phyloP scores from a whole-genome alignment of 768 basidiomycete species.

The Leccinum olivaceopallidum region DNA sequence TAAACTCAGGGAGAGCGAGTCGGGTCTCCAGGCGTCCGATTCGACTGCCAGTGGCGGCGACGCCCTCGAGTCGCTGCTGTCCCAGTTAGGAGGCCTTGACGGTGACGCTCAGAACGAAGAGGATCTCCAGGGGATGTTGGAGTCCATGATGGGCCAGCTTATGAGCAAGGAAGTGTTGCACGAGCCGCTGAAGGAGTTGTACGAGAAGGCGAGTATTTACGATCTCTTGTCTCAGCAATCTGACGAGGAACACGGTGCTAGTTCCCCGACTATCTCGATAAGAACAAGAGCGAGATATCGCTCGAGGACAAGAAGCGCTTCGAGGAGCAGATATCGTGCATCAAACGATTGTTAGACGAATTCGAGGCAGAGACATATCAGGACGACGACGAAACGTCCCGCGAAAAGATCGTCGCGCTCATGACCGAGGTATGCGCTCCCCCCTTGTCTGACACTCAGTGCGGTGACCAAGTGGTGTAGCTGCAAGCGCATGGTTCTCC shows the following conservation, averaged over 20 bases:
- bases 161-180: conserved; percentile 54
- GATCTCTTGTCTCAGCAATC: neutral
- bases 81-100: conserved; percentile 36
- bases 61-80: conserved; percentile 53
- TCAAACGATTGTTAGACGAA: conserved; percentile 56
- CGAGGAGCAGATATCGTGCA: conserved; percentile 56
- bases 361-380: conserved; percentile 65
- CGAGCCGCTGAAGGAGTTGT: conserved; percentile 80
- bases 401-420: conserved; percentile 55
- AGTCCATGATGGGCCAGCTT: conserved; percentile 52
- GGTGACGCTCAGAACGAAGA: conserved; percentile 43
- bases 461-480: conserved; percentile 9
- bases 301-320: conserved; percentile 64
- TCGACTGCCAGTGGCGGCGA: conserved; percentile 26
- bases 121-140: conserved; percentile 66
- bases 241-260: conserved; percentile 33
- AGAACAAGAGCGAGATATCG: conserved; percentile 54
- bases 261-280: conserved; percentile 77
- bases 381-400: conserved; percentile 51
- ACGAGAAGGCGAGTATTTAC: conserved; percentile 24
- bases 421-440: conserved; percentile 65
- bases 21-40: conserved; percentile 29
- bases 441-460: neutral
- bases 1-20: conserved; percentile 70
- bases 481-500: conserved; percentile 78